Conservation (phyloP, 176 grass and related monocot species). For the Musa beccarii region DNA sequence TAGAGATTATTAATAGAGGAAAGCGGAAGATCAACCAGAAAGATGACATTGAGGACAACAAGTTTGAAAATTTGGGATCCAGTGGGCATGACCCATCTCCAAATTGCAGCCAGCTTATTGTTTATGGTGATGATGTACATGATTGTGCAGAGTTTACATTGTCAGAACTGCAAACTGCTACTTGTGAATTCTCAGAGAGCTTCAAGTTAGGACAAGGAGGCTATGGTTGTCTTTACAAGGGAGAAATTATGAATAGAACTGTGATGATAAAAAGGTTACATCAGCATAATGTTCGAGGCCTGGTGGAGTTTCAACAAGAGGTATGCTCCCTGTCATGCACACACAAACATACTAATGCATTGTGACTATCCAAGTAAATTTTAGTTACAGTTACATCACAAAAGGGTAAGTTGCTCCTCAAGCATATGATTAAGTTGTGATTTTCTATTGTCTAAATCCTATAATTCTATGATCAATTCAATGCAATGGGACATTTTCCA, state of each 20-base stretch:
- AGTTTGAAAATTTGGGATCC: conserved; percentile 1
- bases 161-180: conserved; percentile 62
- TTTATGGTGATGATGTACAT: conserved; percentile 19
- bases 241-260: conserved; percentile 55
- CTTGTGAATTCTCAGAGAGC: conserved; percentile 61
- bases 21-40: conserved; percentile 23
- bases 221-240: conserved; percentile 57
- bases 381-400: background rate
- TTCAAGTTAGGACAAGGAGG: conserved; percentile 39
- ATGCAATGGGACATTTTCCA: too few species aligned
- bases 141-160: conserved; percentile 56
- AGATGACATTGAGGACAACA: conserved; percentile 4
- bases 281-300: conserved; percentile 25
- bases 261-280: conserved; percentile 66
- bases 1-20: conserved; percentile 33
- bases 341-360: background rate
- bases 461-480: background rate
- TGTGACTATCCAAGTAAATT: background rate
- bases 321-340: conserved; percentile 23
- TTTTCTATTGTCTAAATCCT: background rate
- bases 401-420: background rate
- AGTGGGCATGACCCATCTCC: conserved; percentile 13
- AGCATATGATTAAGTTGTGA: background rate
- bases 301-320: conserved; percentile 62
- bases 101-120: conserved; percentile 23